These are phyloP conservation scores for Acidomyces sp. DNA, from an alignment of 495 filamentous ascomycete species.

Conservation along the genomic window DNA sequence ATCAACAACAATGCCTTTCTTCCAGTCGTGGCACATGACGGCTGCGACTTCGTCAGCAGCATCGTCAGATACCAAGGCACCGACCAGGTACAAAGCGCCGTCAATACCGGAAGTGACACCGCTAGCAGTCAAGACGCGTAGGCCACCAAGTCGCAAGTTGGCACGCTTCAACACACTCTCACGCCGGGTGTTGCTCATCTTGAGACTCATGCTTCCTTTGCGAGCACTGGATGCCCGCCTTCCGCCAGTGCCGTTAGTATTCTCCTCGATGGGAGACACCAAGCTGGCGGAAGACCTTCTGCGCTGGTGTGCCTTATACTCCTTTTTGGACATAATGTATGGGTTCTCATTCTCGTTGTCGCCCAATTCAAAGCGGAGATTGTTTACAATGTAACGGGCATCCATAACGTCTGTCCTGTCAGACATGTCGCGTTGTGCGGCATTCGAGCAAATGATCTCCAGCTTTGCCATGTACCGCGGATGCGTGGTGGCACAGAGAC, in stretches of 20 bases:
- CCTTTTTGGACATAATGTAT: constrained; percentile 40
- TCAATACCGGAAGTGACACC: constrained; percentile 67
- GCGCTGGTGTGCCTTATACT: constrained; percentile 20
- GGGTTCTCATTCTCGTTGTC: constrained; percentile 61
- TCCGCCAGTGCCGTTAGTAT: constrained; percentile 32
- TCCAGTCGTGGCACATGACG: constrained; percentile 58
- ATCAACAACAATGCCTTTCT: constrained; percentile 55
- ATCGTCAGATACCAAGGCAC: constrained; percentile 54
- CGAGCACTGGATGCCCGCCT: constrained; percentile 49
- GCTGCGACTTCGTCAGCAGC: constrained; percentile 54
- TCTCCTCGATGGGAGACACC: constrained; percentile 36
- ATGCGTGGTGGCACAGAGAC: constrained; percentile 47
- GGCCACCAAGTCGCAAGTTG: constrained; percentile 50
- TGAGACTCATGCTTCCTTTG: constrained; percentile 62
- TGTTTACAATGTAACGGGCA: constrained; percentile 69
- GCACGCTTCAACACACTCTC: constrained; percentile 57
- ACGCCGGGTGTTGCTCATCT: constrained; percentile 46
- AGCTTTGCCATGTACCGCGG: constrained; percentile 37
- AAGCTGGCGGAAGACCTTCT: constrained; percentile 15
- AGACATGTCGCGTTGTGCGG: constrained; percentile 40
- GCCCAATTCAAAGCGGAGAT: constrained; percentile 60
- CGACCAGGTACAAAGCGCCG: constrained; percentile 64
- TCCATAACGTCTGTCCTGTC: constrained; percentile 62
- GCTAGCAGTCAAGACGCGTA: constrained; percentile 64
- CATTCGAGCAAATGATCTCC: constrained; percentile 45